Evolutionary conservation across 2,329 filamentous ascomycete genomes (phyloP), one percentile per base, ranked within the genome.

Genomic region (Curvularia eragrostidis): DNA sequence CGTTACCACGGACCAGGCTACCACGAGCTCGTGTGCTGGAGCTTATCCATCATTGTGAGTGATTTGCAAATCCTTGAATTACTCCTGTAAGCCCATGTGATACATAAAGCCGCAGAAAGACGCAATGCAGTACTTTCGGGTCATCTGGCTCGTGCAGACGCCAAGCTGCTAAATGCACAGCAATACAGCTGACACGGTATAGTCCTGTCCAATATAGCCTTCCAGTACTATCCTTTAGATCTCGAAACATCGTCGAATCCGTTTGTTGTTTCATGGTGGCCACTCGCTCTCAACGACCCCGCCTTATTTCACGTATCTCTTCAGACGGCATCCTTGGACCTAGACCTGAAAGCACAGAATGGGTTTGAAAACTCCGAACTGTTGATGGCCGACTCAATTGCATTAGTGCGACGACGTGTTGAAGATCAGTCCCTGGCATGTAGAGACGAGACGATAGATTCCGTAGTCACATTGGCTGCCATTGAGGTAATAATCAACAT

Each of bases 231-330:
- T 63, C 85, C 84, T 0, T 74, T 86, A 19, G 85, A 87, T 50
- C 73, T 85, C 7, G 80, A 77, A 58, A 65, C 78, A n/a, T 70
- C 70, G 0, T 84, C 84, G 7, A 87, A 87, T 62, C 84, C 84
- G 0, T 87, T 87, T 58, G 73, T 87, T 18, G 73, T 85, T 6
- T 85, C 83, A 0, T 87, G 85, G 85, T 87, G 85, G 84, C 85
- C 85, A 0, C 75, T 83, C 1, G 84, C 84, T 0, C 76, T 87
- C 0, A 80, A 77, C 0, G 84, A 87, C 54, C 83, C 84, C 0
- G 83, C 83, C 4, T 64, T 87, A 1, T 87, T 87, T 52, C 83
- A 87, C 61, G 84, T 87, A 23, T 86, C 84, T 2, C 74, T 87
- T 12, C 84, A 86, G 64, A 86, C 84, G 5, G 84, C 84, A 39